Conservation (phyloP, 345 rosid genomes). For the Excoecaria cochinchinensis region DNA sequence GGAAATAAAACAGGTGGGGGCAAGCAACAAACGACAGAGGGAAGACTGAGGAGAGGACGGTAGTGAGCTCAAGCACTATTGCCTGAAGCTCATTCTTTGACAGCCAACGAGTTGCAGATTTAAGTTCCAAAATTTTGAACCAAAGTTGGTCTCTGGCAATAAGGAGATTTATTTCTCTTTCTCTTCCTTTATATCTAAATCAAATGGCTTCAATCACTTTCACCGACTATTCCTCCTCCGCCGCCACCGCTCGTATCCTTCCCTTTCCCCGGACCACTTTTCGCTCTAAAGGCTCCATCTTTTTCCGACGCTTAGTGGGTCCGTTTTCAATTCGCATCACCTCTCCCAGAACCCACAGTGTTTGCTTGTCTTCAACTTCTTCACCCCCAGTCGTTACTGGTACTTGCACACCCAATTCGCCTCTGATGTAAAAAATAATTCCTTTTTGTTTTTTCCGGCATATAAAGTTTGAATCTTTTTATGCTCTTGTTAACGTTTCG, state of each 20-base stretch:
- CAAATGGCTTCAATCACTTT: slow-evolving; percentile 36
- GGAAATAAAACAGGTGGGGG: no score
- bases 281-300: slow-evolving; percentile 8
- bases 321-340: slow-evolving; percentile 21
- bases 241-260: slow-evolving; percentile 35
- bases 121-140: background rate
- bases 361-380: background rate
- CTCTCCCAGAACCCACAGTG: slow-evolving; percentile 3
- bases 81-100: background rate
- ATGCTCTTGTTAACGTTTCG: background rate
- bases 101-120: background rate
- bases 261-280: slow-evolving; percentile 29
- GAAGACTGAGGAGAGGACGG: no score
- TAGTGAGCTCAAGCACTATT: background rate
- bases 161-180: background rate
- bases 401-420: background rate
- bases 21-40: no score
- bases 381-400: slow-evolving; percentile 1
- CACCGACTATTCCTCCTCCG: slow-evolving; percentile 46
- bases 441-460: background rate
- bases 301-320: slow-evolving; percentile 28
- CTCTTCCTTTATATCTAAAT: background rate
- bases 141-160: slow-evolving; percentile 5
- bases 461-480: background rate
- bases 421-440: background rate